A percentile compares a stretch with the other conserved stretches of the same genome.
These are phyloP conservation scores for Bauhinia variegata DNA, from an alignment of 306 rosid species.

Conservation along the genomic window DNA sequence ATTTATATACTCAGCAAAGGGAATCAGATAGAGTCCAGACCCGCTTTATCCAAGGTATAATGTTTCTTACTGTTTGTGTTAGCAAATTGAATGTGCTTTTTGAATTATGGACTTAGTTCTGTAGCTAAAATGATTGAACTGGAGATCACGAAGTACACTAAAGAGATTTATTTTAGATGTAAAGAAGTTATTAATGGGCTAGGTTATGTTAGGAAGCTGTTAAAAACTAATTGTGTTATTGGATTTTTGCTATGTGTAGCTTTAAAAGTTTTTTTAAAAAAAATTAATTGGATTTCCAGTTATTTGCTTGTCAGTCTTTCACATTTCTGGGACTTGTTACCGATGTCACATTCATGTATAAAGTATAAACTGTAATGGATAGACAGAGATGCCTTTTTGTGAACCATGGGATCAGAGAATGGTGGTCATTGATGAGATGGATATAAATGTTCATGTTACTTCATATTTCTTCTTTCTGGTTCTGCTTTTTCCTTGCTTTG, in stretches of 20 bases:
- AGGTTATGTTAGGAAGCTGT: background rate
- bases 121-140: background rate
- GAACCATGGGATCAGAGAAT: background rate
- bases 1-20: conserved; percentile 71
- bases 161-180: background rate
- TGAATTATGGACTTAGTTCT: too few species aligned
- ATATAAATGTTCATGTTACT: background rate
- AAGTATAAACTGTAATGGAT: conserved; percentile 4
- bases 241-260: background rate
- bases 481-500: background rate
- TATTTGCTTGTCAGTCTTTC: background rate
- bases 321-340: background rate
- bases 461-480: background rate
- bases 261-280: background rate
- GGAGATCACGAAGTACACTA: background rate
- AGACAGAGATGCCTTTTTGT: background rate
- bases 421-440: background rate
- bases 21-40: conserved; percentile 75
- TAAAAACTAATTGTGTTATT: background rate
- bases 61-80: background rate
- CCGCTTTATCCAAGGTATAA: conserved; percentile 61
- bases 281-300: background rate
- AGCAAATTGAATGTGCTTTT: background rate
- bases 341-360: conserved; percentile 1
- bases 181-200: background rate